A percentile compares a stretch with the other conserved stretches of the same genome.
These are phyloP conservation scores for Aspergillus ochraceus DNA, from an alignment of 2,329 filamentous ascomycete species.

Conservation along the genomic window DNA sequence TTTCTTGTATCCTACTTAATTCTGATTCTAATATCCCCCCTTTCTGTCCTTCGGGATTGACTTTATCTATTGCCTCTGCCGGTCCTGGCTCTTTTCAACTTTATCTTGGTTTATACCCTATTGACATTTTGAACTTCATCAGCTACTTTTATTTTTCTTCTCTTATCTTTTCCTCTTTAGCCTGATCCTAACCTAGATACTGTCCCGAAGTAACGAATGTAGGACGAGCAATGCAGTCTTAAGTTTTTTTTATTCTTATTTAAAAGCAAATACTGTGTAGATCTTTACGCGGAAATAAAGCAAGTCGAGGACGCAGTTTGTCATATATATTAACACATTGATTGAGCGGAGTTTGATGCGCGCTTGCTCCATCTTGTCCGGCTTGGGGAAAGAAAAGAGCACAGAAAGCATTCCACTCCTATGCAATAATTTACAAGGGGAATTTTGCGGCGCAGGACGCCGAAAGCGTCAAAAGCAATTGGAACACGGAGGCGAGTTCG, in stretches of 20 bases:
- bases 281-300: not conserved
- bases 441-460: not conserved
- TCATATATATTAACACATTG: not conserved
- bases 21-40: not conserved
- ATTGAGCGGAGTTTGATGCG: not conserved
- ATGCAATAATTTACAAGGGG: not conserved
- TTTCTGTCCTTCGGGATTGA: not conserved
- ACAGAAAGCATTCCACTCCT: not conserved
- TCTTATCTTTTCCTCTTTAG: conserved; percentile 1
- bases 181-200: not conserved
- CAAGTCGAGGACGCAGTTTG: not conserved
- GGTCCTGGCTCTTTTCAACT: not conserved
- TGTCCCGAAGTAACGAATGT: conserved; percentile 8
- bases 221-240: conserved; percentile 2
- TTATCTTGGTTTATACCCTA: conserved; percentile 3
- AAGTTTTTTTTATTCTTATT: not conserved
- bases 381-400: not conserved
- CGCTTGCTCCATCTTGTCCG: not conserved
- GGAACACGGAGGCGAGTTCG: not conserved
- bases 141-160: not conserved
- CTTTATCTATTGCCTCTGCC: too few species aligned
- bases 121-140: not conserved
- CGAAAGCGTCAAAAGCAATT: not conserved
- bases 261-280: not conserved
- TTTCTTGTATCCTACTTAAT: not conserved